A percentile compares a stretch with the other conserved stretches of the same genome.
Conservation (phyloP, 495 filamentous ascomycete species). For the Penicillium flavigenum region DNA sequence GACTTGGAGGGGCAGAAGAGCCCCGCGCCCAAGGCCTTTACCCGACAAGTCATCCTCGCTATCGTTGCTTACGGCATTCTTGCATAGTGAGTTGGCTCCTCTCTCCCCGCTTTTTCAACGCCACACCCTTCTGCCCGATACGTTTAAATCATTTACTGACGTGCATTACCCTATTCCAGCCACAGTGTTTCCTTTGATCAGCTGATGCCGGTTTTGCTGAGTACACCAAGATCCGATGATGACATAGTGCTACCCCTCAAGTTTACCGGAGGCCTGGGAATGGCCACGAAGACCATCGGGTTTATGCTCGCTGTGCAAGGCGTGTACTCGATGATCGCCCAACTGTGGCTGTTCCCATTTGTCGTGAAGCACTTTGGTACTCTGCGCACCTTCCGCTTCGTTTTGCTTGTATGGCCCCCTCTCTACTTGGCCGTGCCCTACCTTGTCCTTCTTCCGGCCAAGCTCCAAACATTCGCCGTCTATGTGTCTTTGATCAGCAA, state of each 20-base stretch:
- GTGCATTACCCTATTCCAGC: conserved; percentile 48
- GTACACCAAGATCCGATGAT: conserved; percentile 60
- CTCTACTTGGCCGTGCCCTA: conserved; percentile 89
- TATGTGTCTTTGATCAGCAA: conserved; percentile 80
- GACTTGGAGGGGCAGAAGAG: conserved; percentile 49
- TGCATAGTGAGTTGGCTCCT: conserved; percentile 74
- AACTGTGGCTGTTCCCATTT: conserved; percentile 77
- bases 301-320: conserved; percentile 86
- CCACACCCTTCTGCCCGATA: conserved; percentile 6
- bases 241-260: conserved; percentile 71
- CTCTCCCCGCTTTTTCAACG: neutral
- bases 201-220: conserved; percentile 87
- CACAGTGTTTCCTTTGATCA: conserved; percentile 93
- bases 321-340: conserved; percentile 81
- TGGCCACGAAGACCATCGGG: conserved; percentile 79
- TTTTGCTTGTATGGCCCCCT: conserved; percentile 79
- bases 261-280: conserved; percentile 82
- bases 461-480: conserved; percentile 67
- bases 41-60: conserved; percentile 73
- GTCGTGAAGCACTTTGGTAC: conserved; percentile 70
- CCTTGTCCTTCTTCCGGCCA: conserved; percentile 74
- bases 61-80: conserved; percentile 90
- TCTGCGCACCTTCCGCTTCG: conserved; percentile 74
- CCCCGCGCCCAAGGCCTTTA: conserved; percentile 62
- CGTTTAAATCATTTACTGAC: conserved; percentile 27